phyloP scores from a whole-genome alignment of 2,329 filamentous ascomycete genomes.

The Pseudogymnoascus sp. region DNA sequence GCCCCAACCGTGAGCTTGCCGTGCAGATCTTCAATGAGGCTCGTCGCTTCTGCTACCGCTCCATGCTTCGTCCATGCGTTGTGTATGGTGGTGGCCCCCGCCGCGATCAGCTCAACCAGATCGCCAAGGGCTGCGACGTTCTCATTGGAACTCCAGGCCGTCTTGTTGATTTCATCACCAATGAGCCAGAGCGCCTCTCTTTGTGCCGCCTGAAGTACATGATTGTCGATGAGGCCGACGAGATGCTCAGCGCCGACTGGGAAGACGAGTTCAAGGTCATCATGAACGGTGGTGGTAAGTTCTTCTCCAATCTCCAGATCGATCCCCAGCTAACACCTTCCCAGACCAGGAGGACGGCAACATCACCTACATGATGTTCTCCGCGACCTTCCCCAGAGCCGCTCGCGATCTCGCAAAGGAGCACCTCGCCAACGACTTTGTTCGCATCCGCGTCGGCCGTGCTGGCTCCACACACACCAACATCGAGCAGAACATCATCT shows the following conservation, averaged over 20 bases:
- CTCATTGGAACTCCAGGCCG: slow-evolving; percentile 84
- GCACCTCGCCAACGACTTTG: slow-evolving; percentile 64
- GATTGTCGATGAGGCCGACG: slow-evolving; percentile 90
- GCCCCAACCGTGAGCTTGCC: slow-evolving; percentile 80
- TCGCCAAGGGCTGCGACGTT: slow-evolving; percentile 79
- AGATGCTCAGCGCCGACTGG: slow-evolving; percentile 79
- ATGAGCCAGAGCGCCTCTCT: slow-evolving; percentile 58
- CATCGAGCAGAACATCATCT: slow-evolving; percentile 70
- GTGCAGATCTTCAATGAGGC: slow-evolving; percentile 94
- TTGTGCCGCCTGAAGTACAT: slow-evolving; percentile 70
- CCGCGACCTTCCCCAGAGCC: slow-evolving; percentile 81
- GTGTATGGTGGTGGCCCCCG: slow-evolving; percentile 76
- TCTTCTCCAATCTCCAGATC: background rate
- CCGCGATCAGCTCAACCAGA: slow-evolving; percentile 60
- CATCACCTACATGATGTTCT: slow-evolving; percentile 74
- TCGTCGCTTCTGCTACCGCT: slow-evolving; percentile 85
- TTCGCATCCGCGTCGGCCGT: slow-evolving; percentile 80
- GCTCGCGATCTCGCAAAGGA: slow-evolving; percentile 69
- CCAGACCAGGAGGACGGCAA: slow-evolving; percentile 67
- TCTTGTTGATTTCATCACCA: slow-evolving; percentile 68
- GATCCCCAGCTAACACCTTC: slow-evolving; percentile 15
- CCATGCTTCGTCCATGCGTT: slow-evolving; percentile 87
- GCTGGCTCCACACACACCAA: slow-evolving; percentile 75
- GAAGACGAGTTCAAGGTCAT: slow-evolving; percentile 65
- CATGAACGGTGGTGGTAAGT: slow-evolving; percentile 70